phyloP scores from a whole-genome alignment of 495 filamentous ascomycete genomes.

The Xylaria palmicola region DNA sequence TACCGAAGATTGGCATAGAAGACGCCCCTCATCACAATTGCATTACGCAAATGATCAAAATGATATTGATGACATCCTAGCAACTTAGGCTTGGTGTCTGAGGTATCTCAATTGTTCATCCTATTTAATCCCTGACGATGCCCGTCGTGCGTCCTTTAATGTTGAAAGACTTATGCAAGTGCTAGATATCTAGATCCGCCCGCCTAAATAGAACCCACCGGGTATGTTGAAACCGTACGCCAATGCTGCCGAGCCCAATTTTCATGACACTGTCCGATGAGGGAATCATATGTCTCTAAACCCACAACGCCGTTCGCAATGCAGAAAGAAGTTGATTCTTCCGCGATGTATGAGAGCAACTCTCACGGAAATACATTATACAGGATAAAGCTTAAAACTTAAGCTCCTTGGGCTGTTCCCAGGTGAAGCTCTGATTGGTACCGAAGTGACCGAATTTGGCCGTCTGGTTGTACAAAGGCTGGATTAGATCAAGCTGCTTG shows the following conservation, averaged over 20 bases:
- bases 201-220: conserved; percentile 18
- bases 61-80: conserved; percentile 7
- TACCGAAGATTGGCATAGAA: too few species aligned
- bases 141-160: not conserved
- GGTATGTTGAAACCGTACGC: conserved; percentile 42
- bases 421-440: conserved; percentile 94
- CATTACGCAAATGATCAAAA: not conserved
- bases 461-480: conserved; percentile 96
- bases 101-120: conserved; percentile 13
- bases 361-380: conserved; percentile 28
- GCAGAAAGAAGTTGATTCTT: conserved; percentile 49
- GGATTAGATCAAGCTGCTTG: conserved; percentile 90
- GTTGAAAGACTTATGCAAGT: conserved; percentile 17
- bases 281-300: conserved; percentile 40
- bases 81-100: not conserved
- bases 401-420: conserved; percentile 96
- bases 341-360: conserved; percentile 33
- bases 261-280: conserved; percentile 39
- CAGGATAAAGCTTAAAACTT: conserved; percentile 61
- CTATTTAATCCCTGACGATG: not conserved
- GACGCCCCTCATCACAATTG: too few species aligned
- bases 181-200: conserved; percentile 18
- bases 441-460: conserved; percentile 99
- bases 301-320: conserved; percentile 39
- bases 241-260: conserved; percentile 36